Percentiles rank a stretch among this genome's conserved stretches.
phyloP scores from a whole-genome alignment of 495 filamentous ascomycete genomes.

The Annulohypoxylon maeteangense region DNA sequence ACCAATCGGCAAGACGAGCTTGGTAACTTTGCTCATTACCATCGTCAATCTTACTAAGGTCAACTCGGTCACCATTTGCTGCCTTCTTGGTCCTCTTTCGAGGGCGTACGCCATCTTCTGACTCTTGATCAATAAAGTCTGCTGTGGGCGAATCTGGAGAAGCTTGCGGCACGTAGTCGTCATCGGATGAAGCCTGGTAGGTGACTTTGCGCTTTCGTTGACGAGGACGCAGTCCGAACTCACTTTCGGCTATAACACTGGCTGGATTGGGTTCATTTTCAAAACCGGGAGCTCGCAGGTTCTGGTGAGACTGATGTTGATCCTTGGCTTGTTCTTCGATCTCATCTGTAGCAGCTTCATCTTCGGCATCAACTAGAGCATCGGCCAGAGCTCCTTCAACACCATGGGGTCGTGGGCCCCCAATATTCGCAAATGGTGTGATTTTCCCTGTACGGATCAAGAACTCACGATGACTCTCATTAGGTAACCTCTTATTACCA shows the following conservation, averaged over 20 bases:
- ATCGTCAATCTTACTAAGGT: constrained; percentile 85
- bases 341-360: constrained; percentile 62
- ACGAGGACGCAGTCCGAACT: constrained; percentile 60
- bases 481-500: constrained; percentile 65
- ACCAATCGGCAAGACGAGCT: constrained; percentile 78
- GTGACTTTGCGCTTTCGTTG: constrained; percentile 55
- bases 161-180: constrained; percentile 54
- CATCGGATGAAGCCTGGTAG: constrained; percentile 52
- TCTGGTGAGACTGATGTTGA: constrained; percentile 77
- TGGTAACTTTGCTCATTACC: constrained; percentile 90
- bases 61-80: constrained; percentile 64
- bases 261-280: constrained; percentile 55
- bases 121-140: constrained; percentile 47
- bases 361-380: constrained; percentile 79
- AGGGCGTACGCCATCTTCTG: constrained; percentile 51
- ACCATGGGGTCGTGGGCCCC: constrained; percentile 61
- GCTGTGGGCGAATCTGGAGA: constrained; percentile 46
- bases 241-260: constrained; percentile 52
- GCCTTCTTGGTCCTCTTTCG: constrained; percentile 54
- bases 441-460: constrained; percentile 97
- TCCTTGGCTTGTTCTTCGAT: constrained; percentile 67
- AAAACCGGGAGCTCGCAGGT: constrained; percentile 84
- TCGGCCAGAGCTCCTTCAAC: constrained; percentile 72
- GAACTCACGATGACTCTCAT: constrained; percentile 87
- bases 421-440: constrained; percentile 87